A percentile compares a stretch with the other conserved stretches of the same genome.
Conservation (phyloP, 139 green algal genomes). For the Coelastrella sp. region DNA sequence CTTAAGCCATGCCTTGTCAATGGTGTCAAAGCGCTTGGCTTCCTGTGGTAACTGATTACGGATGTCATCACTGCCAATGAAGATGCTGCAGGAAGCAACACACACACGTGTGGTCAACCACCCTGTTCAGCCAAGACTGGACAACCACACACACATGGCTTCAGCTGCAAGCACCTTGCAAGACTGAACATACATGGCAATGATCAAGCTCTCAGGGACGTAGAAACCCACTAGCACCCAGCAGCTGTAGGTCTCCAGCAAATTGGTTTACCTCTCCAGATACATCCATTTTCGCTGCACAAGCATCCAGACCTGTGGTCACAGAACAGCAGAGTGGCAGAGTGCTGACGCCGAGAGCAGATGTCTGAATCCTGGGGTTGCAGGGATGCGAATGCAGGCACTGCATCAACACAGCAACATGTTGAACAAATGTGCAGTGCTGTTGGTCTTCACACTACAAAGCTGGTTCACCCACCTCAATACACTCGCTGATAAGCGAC, state of each 20-base stretch:
- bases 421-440: not conserved
- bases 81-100: conserved; percentile 17
- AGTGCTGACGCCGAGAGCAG: too few relatives aligned
- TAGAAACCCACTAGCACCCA: too few relatives aligned
- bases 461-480: conserved; percentile 65
- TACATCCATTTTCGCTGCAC: conserved; percentile 92
- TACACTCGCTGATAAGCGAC: conserved; percentile 85
- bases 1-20: conserved; percentile 97
- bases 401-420: not conserved
- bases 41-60: conserved; percentile 95
- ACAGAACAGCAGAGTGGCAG: not conserved
- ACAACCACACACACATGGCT: too few relatives aligned
- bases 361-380: too few relatives aligned
- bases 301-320: conserved; percentile 91
- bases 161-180: too few relatives aligned
- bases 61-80: conserved; percentile 86
- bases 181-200: too few relatives aligned
- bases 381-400: not conserved
- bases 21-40: conserved; percentile 96
- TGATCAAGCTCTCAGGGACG: too few relatives aligned
- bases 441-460: not conserved
- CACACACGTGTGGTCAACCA: too few relatives aligned
- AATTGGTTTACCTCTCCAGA: conserved; percentile 80
- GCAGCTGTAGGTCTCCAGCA: too few relatives aligned
- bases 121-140: too few relatives aligned